Base-by-base conservation (phyloP, 495 filamentous ascomycete species). In the Neurospora sp. region DNA sequence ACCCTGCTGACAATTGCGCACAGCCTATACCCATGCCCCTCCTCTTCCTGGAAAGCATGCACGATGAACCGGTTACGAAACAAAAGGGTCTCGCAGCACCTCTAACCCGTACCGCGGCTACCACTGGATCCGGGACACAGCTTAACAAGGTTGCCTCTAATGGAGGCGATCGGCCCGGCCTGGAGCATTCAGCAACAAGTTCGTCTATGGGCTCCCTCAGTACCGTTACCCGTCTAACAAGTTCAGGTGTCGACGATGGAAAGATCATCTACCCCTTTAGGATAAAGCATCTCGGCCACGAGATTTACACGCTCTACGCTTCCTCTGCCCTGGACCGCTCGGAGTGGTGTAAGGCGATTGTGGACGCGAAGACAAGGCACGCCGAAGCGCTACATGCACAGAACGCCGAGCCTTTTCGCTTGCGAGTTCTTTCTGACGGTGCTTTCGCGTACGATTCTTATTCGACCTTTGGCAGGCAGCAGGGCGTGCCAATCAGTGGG, bases 1-100 rank as follows among this genome's bases (percentile, higher is more conserved):
- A 73, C 72, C 37, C 71, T 76, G 31, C 71, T 73, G 44, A 2
- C 35, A 44, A 40, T 39, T 70, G 22, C 12, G 31, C 18, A 35
- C 71, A 90, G 89, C 96, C 96, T 31, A 97, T 99, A 75, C 96
- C 96, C 1, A 99, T 98, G 94, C 93, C 97, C 77, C 86, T 99
- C 40, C 84, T 99, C 37, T 92, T 95, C 27, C 84, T 99, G 6
- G 96, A 99, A 80, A 96, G 91, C 77, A 89, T 91, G 47, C 91
- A 94, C 72, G 96, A 99, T 73, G 94, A 97, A 71, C 91, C 96
- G 0, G 93, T 98, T 2, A 84, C 92, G 70, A 96, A 95, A 78
- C 93, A 92, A 10, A 92, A 93, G 77, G 93, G 94, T 41, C 88
- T 98, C 70, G 88, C 90, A n/a, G 87, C 90, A 22, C 87, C 89